These are phyloP conservation scores for Hippophae gyantsensis DNA, from an alignment of 306 rosid genomes.

Conservation along the genomic window DNA sequence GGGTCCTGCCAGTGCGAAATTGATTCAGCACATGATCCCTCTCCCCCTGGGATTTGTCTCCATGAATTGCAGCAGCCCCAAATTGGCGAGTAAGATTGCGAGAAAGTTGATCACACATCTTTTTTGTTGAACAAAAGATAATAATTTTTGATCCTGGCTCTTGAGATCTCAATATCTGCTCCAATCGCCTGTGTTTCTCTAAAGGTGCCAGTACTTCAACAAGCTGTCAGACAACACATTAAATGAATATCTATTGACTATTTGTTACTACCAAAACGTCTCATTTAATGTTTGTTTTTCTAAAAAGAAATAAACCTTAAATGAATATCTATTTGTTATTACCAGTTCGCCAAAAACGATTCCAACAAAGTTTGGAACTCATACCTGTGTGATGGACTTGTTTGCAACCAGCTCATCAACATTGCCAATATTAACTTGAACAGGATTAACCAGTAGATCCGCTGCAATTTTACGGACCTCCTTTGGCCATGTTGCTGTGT, in stretches of 20 bases:
- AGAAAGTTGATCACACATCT: conserved; percentile 97
- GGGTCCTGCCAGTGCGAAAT: conserved; percentile 80
- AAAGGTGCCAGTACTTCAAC: conserved; percentile 60
- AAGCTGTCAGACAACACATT: conserved; percentile 42
- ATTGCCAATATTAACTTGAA: conserved; percentile 95
- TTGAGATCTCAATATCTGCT: conserved; percentile 77
- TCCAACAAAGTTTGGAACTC: conserved; percentile 10
- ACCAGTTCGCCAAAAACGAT: neutral
- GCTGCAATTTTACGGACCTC: conserved; percentile 98
- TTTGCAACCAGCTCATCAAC: conserved; percentile 98
- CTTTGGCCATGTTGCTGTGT: conserved; percentile 99
- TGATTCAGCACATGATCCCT: conserved; percentile 85
- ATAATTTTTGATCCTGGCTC: conserved; percentile 92
- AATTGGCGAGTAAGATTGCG: conserved; percentile 87
- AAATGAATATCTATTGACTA: no score
- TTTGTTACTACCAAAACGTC: no score
- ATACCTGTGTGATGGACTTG: conserved; percentile 91
- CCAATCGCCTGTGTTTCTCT: conserved; percentile 83
- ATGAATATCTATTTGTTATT: no score
- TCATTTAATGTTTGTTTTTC: no score
- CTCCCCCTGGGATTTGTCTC: conserved; percentile 96
- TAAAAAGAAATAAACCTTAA: no score
- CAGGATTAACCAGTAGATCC: conserved; percentile 80
- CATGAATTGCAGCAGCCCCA: conserved; percentile 97
- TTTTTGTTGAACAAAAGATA: conserved; percentile 90